A percentile compares a stretch with the other conserved stretches of the same genome.
phyloP scores from a whole-genome alignment of 257 asterid species.

The Przewalskia tangutica region DNA sequence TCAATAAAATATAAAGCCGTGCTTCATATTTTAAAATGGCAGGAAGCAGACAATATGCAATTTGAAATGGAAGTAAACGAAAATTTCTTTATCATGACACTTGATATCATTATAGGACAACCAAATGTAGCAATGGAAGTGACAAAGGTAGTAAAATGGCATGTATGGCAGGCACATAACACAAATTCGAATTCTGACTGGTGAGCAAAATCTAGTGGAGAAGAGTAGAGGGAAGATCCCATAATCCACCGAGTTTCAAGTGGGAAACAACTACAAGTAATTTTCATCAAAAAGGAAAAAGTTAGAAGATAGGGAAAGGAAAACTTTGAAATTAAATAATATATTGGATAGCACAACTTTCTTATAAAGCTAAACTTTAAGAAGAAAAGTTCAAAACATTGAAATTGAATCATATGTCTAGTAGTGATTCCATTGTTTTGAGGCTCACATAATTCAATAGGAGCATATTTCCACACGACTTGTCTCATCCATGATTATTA shows the following conservation, averaged over 20 bases:
- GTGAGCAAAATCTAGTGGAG: not conserved
- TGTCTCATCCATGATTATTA: too few species aligned
- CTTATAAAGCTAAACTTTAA: too few species aligned
- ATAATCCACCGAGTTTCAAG: not conserved
- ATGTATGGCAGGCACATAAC: not conserved
- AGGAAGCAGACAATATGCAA: not conserved
- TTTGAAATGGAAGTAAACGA: not conserved
- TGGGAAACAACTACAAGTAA: conserved; percentile 28
- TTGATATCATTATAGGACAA: not conserved
- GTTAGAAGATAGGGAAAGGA: conserved; percentile 2
- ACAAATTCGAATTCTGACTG: not conserved
- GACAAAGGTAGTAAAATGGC: not conserved
- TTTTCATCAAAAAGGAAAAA: conserved; percentile 1
- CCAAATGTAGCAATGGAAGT: not conserved
- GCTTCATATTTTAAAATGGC: not conserved
- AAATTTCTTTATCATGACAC: not conserved
- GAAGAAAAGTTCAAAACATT: too few species aligned
- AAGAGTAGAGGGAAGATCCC: not conserved
- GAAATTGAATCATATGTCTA: too few species aligned
- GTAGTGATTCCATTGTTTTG: too few species aligned
- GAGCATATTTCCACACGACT: too few species aligned
- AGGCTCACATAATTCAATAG: too few species aligned
- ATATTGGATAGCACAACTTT: too few species aligned
- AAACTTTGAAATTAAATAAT: too few species aligned
- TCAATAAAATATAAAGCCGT: not conserved